Conservation (phyloP, 441 rosid genomes). For the Metrosideros polymorpha region DNA sequence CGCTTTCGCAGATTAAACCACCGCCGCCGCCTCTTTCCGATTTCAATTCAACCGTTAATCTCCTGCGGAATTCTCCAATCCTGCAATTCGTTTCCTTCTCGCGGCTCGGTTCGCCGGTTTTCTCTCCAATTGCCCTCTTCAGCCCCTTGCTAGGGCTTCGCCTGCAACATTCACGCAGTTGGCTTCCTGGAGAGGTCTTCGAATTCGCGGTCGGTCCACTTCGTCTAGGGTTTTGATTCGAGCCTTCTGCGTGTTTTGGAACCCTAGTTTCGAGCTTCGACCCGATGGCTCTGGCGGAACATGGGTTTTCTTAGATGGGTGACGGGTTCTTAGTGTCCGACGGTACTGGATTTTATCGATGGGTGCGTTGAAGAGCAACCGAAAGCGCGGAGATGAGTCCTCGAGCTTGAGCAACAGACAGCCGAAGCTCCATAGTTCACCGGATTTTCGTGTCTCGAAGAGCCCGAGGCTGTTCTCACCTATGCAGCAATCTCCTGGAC, state of each 20-base stretch:
- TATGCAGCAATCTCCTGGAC: conserved; percentile 21
- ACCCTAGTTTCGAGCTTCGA: neutral
- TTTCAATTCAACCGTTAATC: neutral
- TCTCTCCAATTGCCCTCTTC: neutral
- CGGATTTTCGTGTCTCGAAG: conserved; percentile 35
- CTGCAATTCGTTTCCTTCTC: neutral
- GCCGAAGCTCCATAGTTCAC: conserved; percentile 17
- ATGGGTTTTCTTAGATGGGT: neutral
- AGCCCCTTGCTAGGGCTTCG: neutral
- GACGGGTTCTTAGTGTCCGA: conserved; percentile 16
- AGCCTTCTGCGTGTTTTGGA: neutral
- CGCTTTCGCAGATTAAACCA: neutral
- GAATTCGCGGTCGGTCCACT: neutral
- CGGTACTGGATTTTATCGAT: conserved; percentile 16
- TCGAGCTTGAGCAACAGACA: conserved; percentile 16
- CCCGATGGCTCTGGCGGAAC: neutral
- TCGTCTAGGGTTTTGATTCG: neutral
- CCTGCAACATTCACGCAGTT: neutral
- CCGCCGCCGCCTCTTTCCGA: neutral
- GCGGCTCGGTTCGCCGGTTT: neutral
- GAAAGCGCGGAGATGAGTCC: conserved; percentile 55
- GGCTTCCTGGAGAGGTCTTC: neutral
- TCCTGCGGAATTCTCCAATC: neutral
- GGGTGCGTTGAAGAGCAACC: conserved; percentile 58
- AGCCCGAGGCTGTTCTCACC: conserved; percentile 30